A percentile compares a stretch with the other conserved stretches of the same genome.
These are phyloP conservation scores for Debaryomyces castellii DNA, from an alignment of 805 yeast species.

Conservation along the genomic window DNA sequence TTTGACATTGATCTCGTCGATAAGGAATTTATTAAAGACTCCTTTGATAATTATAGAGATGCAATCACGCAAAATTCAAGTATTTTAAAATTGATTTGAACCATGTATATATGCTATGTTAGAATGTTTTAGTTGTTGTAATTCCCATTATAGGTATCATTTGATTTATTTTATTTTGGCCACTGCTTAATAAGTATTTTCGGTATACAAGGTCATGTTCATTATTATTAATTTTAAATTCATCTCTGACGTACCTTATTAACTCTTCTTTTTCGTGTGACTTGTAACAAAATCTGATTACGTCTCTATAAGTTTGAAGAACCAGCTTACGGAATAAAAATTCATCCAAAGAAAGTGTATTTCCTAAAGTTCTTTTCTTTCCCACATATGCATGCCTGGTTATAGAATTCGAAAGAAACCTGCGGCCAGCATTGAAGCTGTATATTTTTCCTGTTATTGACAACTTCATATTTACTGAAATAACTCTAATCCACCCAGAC, in stretches of 20 bases:
- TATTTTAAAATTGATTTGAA: constrained; percentile 2
- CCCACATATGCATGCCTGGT: not conserved
- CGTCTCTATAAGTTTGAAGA: constrained; percentile 30
- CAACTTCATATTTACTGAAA: no score
- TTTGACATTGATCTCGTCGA: not conserved
- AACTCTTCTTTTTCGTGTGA: constrained; percentile 38
- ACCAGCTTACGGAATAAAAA: constrained; percentile 38
- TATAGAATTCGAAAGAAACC: not conserved
- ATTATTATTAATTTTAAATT: constrained; percentile 28
- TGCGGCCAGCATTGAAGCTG: not conserved
- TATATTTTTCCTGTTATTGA: not conserved
- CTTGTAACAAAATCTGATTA: constrained; percentile 31
- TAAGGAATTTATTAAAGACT: not conserved
- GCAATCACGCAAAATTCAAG: constrained; percentile 2
- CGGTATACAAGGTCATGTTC: constrained; percentile 34
- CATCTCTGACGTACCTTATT: constrained; percentile 29
- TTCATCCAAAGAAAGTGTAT: constrained; percentile 34
- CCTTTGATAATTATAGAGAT: constrained; percentile 6
- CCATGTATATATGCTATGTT: not conserved
- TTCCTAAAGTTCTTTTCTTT: constrained; percentile 7
- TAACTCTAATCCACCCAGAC: no score
- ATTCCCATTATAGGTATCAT: constrained; percentile 23
- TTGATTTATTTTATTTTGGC: constrained; percentile 26
- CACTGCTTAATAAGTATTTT: constrained; percentile 36
- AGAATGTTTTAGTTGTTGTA: not conserved